A percentile compares a stretch with the other conserved stretches of the same genome.
Evolutionary conservation across 108 stramenopile genomes (phyloP).

Genomic region (Seminavis robusta): DNA sequence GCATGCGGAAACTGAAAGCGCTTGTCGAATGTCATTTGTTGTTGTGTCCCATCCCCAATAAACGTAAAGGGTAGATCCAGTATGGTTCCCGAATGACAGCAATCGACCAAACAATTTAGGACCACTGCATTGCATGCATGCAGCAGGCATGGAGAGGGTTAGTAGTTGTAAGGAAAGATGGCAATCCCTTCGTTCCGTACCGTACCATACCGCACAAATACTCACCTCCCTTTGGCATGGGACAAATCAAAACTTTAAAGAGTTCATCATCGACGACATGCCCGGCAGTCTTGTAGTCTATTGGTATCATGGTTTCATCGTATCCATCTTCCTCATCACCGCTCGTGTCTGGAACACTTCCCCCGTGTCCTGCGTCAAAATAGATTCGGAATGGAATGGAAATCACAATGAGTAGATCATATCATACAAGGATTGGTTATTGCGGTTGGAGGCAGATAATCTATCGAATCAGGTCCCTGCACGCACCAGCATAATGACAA

Average conservation of each 20-base stretch:
- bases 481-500: conserved; percentile 69
- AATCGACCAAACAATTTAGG: conserved; percentile 32
- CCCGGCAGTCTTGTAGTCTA: conserved; percentile 57
- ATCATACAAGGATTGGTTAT: too few species aligned
- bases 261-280: conserved; percentile 68
- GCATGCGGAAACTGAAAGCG: too few species aligned
- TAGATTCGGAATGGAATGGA: conserved; percentile 28
- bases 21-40: too few species aligned
- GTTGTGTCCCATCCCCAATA: conserved; percentile 37
- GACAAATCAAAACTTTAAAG: conserved; percentile 45
- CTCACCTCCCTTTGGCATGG: conserved; percentile 64
- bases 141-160: too few species aligned
- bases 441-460: conserved; percentile 41
- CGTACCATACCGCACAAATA: too few species aligned
- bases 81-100: conserved; percentile 79
- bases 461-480: conserved; percentile 53
- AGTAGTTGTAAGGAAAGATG: too few species aligned
- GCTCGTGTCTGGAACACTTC: conserved; percentile 42
- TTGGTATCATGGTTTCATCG: conserved; percentile 75
- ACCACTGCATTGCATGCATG: too few species aligned
- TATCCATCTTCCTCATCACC: conserved; percentile 61
- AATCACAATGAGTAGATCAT: conserved; percentile 20
- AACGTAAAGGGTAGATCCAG: conserved; percentile 63
- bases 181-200: too few species aligned
- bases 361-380: conserved; percentile 72